Evolutionary conservation across 441 rosid species (phyloP).

Genomic region (Arabidopsis lyrata): DNA sequence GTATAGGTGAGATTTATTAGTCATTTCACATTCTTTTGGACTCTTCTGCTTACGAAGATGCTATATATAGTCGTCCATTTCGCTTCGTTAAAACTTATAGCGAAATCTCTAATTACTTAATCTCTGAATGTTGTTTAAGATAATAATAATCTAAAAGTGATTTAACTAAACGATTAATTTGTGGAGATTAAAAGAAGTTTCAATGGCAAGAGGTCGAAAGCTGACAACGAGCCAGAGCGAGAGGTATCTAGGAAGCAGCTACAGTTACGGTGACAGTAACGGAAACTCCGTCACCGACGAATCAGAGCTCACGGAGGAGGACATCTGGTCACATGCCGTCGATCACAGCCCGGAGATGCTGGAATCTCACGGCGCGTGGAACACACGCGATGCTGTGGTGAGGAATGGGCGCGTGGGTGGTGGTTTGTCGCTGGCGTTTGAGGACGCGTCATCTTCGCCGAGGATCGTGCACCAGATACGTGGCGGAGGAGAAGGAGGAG

Average conservation of each 20-base stretch:
- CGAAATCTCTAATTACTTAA: conserved; percentile 35
- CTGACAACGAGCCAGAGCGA: conserved; percentile 78
- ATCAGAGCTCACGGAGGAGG: conserved; percentile 83
- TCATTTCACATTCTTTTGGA: conserved; percentile 53
- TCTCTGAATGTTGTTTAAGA: conserved; percentile 9
- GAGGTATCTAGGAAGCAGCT: conserved; percentile 68
- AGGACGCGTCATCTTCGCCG: conserved; percentile 57
- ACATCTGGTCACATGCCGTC: conserved; percentile 80
- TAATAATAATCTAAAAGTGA: conserved; percentile 4
- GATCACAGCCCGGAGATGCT: conserved; percentile 43
- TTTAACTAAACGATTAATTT: not conserved
- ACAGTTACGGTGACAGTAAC: conserved; percentile 49
- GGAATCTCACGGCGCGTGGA: conserved; percentile 50
- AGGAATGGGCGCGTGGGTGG: conserved; percentile 52
- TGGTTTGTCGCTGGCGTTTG: conserved; percentile 79
- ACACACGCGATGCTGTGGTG: conserved; percentile 43
- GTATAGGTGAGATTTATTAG: conserved; percentile 37
- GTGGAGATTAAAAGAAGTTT: conserved; percentile 13
- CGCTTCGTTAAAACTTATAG: conserved; percentile 47
- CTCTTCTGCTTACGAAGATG: conserved; percentile 24
- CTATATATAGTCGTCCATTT: conserved; percentile 56
- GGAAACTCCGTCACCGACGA: conserved; percentile 48
- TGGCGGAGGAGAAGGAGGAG: conserved; percentile 48
- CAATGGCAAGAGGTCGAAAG: conserved; percentile 87
- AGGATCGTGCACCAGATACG: conserved; percentile 81